These are phyloP conservation scores for Geotrichum siamense DNA, from an alignment of 1,139 yeast genomes.

Conservation along the genomic window DNA sequence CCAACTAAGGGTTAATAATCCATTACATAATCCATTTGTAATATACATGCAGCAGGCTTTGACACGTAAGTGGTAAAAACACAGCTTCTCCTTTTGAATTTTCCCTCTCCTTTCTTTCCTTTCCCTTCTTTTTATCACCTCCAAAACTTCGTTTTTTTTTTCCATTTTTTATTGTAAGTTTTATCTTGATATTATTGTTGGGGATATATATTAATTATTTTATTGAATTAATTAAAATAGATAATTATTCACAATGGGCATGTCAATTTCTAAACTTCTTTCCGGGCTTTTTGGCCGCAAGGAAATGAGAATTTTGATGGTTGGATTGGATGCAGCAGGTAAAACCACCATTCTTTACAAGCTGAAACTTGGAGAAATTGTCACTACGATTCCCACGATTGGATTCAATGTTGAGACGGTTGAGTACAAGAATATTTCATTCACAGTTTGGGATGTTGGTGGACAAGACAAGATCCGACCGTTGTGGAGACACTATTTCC, in stretches of 20 bases:
- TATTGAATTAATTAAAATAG: background rate
- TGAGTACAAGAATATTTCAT: conserved; percentile 88
- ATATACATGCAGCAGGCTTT: background rate
- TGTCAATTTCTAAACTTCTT: conserved; percentile 15
- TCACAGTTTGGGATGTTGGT: conserved; percentile 97
- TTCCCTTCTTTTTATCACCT: conserved; percentile 1
- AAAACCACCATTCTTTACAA: conserved; percentile 86
- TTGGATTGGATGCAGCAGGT: conserved; percentile 87
- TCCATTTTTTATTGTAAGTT: background rate
- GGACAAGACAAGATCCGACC: conserved; percentile 96
- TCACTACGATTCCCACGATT: conserved; percentile 88
- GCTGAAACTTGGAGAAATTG: conserved; percentile 85
- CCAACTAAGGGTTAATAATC: background rate
- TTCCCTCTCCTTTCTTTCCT: conserved; percentile 2
- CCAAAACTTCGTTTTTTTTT: background rate
- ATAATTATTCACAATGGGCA: conserved; percentile 7
- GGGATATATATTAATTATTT: background rate
- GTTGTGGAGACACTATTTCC: conserved; percentile 92
- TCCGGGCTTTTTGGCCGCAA: conserved; percentile 36
- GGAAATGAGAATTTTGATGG: conserved; percentile 44
- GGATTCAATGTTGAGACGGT: conserved; percentile 94
- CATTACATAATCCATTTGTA: no score
- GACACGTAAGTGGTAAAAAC: conserved; percentile 13
- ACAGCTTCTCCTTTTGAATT: background rate
- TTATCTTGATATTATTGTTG: background rate